Evolutionary conservation across 176 grass and related monocot species (phyloP), one percentile per base, ranked within the genome.

Genomic region (Pharus latifolius): DNA sequence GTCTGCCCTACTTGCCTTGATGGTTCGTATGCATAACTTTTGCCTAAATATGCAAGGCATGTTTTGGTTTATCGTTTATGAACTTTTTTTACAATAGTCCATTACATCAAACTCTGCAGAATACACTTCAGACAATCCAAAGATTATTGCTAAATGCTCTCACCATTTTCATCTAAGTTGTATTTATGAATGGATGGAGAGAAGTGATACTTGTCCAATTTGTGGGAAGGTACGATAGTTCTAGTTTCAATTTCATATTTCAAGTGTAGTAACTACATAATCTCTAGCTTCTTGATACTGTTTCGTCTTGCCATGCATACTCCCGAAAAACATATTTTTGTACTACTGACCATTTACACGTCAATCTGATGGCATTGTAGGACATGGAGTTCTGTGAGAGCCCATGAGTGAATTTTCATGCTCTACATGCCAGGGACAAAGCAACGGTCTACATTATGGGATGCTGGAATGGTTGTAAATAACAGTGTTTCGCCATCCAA

Each of bases 161-260:
- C 92, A 96, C 62, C 88, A 91, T 83, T 96, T 91, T 56, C 92
- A 96, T 86, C 83, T 96, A 65, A 85, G 92, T 47, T 96, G 92
- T 83, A 96, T 96, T 81, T 96, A 91, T 55, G 92, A 96, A 74
- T 96, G 92, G 92, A 96, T 96, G 92, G 92, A 96, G 71, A 80
- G 92, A 69, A 91, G 92, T 58, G 88, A 96, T 38, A 96, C 78
- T 27, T 96, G 92, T 68, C 92, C 92, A 40, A 82, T 96, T 67
- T 96, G 92, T 63, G 85, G 88, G 70, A 74, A 86, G 92, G 92
- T 96, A 80, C 16, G 11, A 4, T 22, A 1, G 12, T 60, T 7
- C n/a, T 46, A 14, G 0, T 57, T 49, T 25, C 16, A 0, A 24
- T 68, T 62, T 81, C 19, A 22, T 61, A 17, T 73, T 63, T 59